Evolutionary conservation across 306 rosid genomes (phyloP).

Genomic region (Rosa persica): DNA sequence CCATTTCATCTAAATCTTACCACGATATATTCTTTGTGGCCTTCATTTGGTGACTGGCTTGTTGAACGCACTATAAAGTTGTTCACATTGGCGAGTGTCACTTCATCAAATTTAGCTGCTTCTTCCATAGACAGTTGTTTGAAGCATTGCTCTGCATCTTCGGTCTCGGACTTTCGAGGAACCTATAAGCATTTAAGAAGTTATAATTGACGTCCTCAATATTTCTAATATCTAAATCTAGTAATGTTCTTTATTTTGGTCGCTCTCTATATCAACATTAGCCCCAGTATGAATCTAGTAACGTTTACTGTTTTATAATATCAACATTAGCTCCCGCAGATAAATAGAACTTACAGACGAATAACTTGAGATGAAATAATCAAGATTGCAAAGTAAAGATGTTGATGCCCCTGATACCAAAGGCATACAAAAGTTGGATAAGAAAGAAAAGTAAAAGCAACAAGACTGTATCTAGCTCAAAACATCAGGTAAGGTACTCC

Average conservation of each 20-base stretch:
- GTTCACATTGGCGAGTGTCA: slow-evolving; percentile 80
- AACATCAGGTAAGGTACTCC: not conserved
- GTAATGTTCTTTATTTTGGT: not conserved
- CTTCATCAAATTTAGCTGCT: slow-evolving; percentile 82
- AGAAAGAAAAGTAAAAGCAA: slow-evolving; percentile 4
- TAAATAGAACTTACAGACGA: slow-evolving; percentile 72
- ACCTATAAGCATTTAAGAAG: slow-evolving; percentile 47
- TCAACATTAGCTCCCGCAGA: slow-evolving; percentile 9
- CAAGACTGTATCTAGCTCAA: not conserved
- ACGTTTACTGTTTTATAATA: not conserved
- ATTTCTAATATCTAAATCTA: not conserved
- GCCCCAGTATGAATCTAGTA: not conserved
- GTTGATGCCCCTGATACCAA: slow-evolving; percentile 76
- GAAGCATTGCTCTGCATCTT: slow-evolving; percentile 79
- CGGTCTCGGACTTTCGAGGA: slow-evolving; percentile 63
- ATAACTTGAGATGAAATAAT: slow-evolving; percentile 87
- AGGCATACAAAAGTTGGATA: slow-evolving; percentile 23
- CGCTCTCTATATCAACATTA: not conserved
- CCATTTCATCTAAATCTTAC: slow-evolving; percentile 37
- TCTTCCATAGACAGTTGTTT: slow-evolving; percentile 89
- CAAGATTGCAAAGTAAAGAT: slow-evolving; percentile 92
- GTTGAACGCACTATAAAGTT: slow-evolving; percentile 63
- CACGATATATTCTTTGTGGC: slow-evolving; percentile 90
- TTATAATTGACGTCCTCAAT: slow-evolving; percentile 15
- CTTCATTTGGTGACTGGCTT: slow-evolving; percentile 64